Evolutionary conservation across 768 basidiomycete species (phyloP).

Genomic region (Holtermanniella nyarrowii): DNA sequence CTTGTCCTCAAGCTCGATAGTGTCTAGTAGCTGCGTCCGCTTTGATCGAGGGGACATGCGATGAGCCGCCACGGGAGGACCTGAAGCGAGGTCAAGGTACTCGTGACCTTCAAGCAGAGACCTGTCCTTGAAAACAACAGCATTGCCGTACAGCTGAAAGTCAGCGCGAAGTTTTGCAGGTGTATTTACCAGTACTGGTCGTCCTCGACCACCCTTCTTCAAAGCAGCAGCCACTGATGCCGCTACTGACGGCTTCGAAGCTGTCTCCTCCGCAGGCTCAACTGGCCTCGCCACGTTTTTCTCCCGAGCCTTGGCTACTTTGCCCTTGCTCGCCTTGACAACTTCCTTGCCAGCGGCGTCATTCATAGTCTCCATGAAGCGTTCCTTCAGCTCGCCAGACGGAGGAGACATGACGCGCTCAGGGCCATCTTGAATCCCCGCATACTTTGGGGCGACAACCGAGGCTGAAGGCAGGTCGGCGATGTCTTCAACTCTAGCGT

Average conservation of each 20-base stretch:
- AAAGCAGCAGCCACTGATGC: conserved; percentile 26
- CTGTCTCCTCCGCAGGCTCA: conserved; percentile 1
- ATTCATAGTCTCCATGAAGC: conserved; percentile 36
- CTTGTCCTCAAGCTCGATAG: conserved; percentile 33
- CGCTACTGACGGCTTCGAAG: conserved; percentile 14
- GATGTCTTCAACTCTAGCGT: conserved; percentile 26
- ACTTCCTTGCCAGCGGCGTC: conserved; percentile 11
- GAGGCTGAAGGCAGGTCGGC: neutral
- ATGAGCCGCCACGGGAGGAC: conserved; percentile 30
- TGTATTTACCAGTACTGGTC: conserved; percentile 23
- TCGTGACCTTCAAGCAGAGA: conserved; percentile 29
- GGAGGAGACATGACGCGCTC: conserved; percentile 19
- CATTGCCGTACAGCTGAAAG: conserved; percentile 30
- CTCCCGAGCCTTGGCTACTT: conserved; percentile 4
- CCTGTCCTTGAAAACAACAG: conserved; percentile 36
- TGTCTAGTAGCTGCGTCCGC: conserved; percentile 20
- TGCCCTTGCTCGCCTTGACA: neutral
- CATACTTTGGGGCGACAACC: conserved; percentile 6
- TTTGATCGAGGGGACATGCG: conserved; percentile 28
- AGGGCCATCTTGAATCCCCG: conserved; percentile 4
- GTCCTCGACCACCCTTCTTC: conserved; percentile 31
- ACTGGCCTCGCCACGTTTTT: conserved; percentile 9
- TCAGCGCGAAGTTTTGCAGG: neutral
- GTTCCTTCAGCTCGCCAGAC: conserved; percentile 32
- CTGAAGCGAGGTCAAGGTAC: conserved; percentile 37